Evolutionary conservation across 1,284 basidiomycete genomes (phyloP).

Genomic region (Ustilago tritici): DNA sequence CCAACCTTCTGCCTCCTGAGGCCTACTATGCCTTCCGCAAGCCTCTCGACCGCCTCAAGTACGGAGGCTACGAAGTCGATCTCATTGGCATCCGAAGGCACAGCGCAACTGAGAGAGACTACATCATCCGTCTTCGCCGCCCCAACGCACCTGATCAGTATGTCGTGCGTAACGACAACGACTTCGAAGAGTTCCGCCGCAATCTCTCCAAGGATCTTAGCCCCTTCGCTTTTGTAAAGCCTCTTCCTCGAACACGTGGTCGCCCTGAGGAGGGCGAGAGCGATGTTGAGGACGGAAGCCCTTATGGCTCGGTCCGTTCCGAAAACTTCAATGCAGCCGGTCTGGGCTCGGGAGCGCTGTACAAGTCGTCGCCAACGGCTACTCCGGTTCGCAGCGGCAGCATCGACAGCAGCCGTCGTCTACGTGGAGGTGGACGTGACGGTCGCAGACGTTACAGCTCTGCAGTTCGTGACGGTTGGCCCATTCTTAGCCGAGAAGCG

Average conservation of each 20-base stretch:
- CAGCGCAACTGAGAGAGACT: constrained; percentile 51
- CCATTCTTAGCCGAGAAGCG: constrained; percentile 33
- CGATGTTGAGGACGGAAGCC: constrained; percentile 41
- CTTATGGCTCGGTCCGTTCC: constrained; percentile 31
- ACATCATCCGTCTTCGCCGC: constrained; percentile 61
- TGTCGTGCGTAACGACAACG: constrained; percentile 65
- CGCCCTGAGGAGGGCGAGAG: constrained; percentile 49
- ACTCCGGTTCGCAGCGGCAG: constrained; percentile 11
- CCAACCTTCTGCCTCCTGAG: constrained; percentile 62
- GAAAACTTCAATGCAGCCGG: constrained; percentile 46
- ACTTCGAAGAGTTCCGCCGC: constrained; percentile 61
- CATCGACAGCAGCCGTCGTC: constrained; percentile 15
- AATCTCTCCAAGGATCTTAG: constrained; percentile 60
- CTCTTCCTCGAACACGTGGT: constrained; percentile 56
- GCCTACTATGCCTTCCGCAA: constrained; percentile 63
- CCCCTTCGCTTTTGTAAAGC: constrained; percentile 55
- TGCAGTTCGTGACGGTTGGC: constrained; percentile 29
- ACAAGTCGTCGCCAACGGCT: constrained; percentile 20
- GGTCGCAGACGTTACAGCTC: constrained; percentile 46
- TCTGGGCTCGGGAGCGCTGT: constrained; percentile 35
- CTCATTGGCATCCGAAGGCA: constrained; percentile 57
- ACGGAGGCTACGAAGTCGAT: constrained; percentile 66
- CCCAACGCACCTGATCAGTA: constrained; percentile 59
- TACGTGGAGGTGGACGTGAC: constrained; percentile 42
- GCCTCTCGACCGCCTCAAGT: constrained; percentile 57